Evolutionary conservation across 169 alveolate genomes (phyloP), one percentile per base, ranked within the genome.

Genomic region (Plasmodium sp.): DNA sequence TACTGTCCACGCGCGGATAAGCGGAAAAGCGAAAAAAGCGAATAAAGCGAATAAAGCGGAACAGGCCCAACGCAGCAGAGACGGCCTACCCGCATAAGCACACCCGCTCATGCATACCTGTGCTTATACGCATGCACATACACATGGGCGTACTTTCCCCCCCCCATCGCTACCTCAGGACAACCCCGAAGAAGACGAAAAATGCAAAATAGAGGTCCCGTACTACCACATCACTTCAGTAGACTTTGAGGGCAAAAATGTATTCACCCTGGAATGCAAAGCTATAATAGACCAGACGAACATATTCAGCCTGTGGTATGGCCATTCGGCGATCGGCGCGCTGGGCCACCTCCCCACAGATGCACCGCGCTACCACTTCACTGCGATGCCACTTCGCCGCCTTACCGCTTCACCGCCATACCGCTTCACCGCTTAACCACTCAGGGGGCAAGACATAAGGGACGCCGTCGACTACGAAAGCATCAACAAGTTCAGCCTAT

Each of bases 121-220:
- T 33, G 22, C 48, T 31, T 41, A 81, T 39, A 45, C 14, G 18
- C 58, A 41, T 14, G 58, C 58, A 72, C 33, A 84, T 67, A 5
- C 27, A 48, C 58, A 48, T 48, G 58, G 58, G 58, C 0, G n/a
- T 48, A 48, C 12, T 36, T 71, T 72, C 33, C 34, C 62, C 10
- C 54, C 10, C 54, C 36, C 7, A 5, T 4, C 14, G 6, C 56
- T 51, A 79, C 31, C 62, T 14, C 51, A 88, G 94, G 90, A 88
- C 71, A 88, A 88, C 45, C 84, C 33, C 18, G 95, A 91, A 72
- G 85, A 71, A 73, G 80, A 91, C 39, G 95, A 91, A 91, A 91
- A 80, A 72, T 91, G 92, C 45, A 91, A 91, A 81, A 81, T 91
- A 51, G 95, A 91, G 54, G 73, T 91, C 39, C 95, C 95, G 2